Base-by-base conservation (phyloP, 2,329 filamentous ascomycete species). In the Neurospora sp. region DNA sequence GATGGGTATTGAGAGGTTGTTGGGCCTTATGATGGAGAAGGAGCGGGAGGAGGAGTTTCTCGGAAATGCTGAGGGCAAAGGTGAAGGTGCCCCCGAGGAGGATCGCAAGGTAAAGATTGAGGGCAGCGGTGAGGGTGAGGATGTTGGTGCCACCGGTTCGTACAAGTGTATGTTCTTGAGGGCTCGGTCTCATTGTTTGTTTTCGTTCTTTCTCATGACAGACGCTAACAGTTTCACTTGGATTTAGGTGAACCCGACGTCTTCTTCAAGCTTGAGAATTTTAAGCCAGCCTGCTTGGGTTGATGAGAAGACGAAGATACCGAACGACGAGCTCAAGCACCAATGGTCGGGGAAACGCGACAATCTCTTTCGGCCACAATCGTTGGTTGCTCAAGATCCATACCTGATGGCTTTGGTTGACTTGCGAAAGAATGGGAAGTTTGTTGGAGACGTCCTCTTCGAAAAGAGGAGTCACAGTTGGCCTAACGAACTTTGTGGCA, bases 381-480 rank as follows among this genome's bases (percentile, higher is more conserved):
- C 10, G 4, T 19, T 19, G 42, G 4, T 11, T 11, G 42, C n/a
- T 46, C 42, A 11, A 6, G 42, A 46, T 11, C n/a, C 40, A 1
- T n/a, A 4, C 17, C 8, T 43, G 1, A 28, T 19, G 43, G 19
- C n/a, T 6, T 46, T 23, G 43, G n/a, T 46, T 10, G n/a, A 23
- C 9, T 6, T 46, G 43, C 43, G n/a, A 6, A 23, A 23, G 43
- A 23, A 46, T 23, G 43, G 42, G 42, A n/a, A 43, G 42, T 19
- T 43, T 43, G 17, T 43, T 2, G 2, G 1, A 0, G 17, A 19
- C 0, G 42, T n/a, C 0, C 0, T n/a, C 17, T 43, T n/a, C 0
- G 40, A 43, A 0, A 43, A 43, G 40, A 3, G 3, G 17, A 4
- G 17, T 4, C 17, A 43, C 3, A 2, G 9, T 9, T 43, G 17